Percentiles rank a stretch among this genome's conserved stretches.
phyloP scores from a whole-genome alignment of 2,329 filamentous ascomycete species.

The Monosporascus sp. region DNA sequence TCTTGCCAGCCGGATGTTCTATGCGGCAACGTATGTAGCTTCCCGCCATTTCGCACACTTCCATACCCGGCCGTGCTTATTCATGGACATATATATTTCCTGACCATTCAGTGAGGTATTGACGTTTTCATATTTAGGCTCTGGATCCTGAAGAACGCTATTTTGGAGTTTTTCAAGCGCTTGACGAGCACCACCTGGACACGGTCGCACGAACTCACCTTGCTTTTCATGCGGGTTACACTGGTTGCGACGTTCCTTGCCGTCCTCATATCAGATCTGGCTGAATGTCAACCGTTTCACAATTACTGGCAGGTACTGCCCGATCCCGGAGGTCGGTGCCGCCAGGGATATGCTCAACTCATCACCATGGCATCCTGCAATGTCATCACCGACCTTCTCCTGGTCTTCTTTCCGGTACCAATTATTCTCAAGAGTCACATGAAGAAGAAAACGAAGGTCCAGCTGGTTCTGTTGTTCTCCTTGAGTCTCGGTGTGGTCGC shows the following conservation, averaged over 20 bases:
- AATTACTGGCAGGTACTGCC: conserved; percentile 81
- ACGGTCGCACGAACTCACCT: conserved; percentile 64
- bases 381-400: conserved; percentile 79
- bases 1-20: conserved; percentile 75
- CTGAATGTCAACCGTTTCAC: conserved; percentile 73
- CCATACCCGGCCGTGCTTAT: not conserved
- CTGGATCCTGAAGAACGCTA: conserved; percentile 86
- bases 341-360: conserved; percentile 81
- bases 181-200: conserved; percentile 81
- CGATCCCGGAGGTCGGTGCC: conserved; percentile 79
- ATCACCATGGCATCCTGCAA: conserved; percentile 88
- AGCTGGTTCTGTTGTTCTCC: conserved; percentile 76
- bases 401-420: conserved; percentile 84
- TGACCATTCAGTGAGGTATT: conserved; percentile 9
- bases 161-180: conserved; percentile 87
- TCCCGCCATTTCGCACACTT: not conserved
- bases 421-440: conserved; percentile 80
- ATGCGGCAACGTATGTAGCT: conserved; percentile 75
- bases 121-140: conserved; percentile 52
- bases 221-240: conserved; percentile 69
- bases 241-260: conserved; percentile 74
- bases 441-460: conserved; percentile 70
- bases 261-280: conserved; percentile 74
- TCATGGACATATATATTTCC: no score
- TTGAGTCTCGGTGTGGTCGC: conserved; percentile 75